These are phyloP conservation scores for Crataegus laevigata DNA, from an alignment of 306 rosid species.

Conservation along the genomic window DNA sequence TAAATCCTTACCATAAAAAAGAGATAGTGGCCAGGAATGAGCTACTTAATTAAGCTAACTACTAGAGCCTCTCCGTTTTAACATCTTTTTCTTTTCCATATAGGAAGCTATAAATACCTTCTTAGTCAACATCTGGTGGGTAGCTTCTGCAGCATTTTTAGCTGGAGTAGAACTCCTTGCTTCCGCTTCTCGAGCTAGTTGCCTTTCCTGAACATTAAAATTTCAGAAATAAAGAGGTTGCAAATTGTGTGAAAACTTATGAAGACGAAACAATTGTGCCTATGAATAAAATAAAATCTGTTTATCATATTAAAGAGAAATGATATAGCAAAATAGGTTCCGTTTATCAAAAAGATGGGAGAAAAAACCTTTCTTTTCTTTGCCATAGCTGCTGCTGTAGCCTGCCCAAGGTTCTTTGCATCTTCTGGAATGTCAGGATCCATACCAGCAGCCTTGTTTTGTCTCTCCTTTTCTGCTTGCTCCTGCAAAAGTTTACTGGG, in stretches of 20 bases:
- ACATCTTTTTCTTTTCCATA: neutral
- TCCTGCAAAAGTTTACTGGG: conserved; percentile 1
- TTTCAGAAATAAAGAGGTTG: neutral
- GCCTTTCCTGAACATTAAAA: conserved; percentile 5
- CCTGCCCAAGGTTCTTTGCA: neutral
- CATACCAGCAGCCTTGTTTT: conserved; percentile 7
- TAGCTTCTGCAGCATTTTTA: conserved; percentile 12
- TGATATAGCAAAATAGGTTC: neutral
- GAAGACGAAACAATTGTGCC: neutral
- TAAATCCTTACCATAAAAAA: neutral
- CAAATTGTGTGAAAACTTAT: neutral
- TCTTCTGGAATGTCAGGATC: neutral
- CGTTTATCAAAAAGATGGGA: too few species aligned
- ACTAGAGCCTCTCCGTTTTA: neutral
- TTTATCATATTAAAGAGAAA: neutral
- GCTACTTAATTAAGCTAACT: neutral
- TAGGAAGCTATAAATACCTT: neutral
- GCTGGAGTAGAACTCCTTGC: neutral
- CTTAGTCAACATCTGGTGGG: neutral
- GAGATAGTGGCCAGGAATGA: neutral
- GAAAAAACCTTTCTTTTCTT: neutral
- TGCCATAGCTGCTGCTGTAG: neutral
- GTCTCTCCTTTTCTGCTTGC: conserved; percentile 13
- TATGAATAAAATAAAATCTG: neutral
- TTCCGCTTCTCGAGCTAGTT: neutral